Percentiles rank a stretch among this genome's conserved stretches.
Evolutionary conservation across 1,284 basidiomycete species (phyloP).

Genomic region (Athelia sp.): DNA sequence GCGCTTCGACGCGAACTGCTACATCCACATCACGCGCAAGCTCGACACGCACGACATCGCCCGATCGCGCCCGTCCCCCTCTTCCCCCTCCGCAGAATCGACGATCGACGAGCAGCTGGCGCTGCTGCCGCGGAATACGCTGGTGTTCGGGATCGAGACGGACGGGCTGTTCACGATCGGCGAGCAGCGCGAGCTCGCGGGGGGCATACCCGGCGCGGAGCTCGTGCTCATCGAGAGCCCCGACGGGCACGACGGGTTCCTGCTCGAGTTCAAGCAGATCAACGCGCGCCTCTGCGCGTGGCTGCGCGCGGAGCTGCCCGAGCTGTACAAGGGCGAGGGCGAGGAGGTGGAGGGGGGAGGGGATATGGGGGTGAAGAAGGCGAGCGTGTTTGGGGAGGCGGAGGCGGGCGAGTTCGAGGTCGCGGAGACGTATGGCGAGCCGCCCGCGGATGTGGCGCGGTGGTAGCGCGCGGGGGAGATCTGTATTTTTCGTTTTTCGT

Average conservation of each 20-base stretch:
- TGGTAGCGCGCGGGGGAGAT: not conserved
- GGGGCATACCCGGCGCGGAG: slow-evolving; percentile 74
- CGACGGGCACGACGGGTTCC: slow-evolving; percentile 97
- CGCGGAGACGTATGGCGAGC: slow-evolving; percentile 90
- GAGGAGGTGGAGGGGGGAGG: slow-evolving; percentile 35
- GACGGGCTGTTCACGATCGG: slow-evolving; percentile 90
- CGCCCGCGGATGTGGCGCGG: slow-evolving; percentile 53
- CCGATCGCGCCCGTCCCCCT: too few relatives aligned
- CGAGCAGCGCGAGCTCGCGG: slow-evolving; percentile 81
- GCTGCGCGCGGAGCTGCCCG: slow-evolving; percentile 72
- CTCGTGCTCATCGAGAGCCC: slow-evolving; percentile 77
- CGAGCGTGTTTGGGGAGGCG: slow-evolving; percentile 91
- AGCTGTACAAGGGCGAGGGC: slow-evolving; percentile 47
- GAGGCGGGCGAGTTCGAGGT: slow-evolving; percentile 89
- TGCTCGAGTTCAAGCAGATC: slow-evolving; percentile 92
- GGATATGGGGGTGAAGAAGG: slow-evolving; percentile 77
- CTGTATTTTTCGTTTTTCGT: not conserved
- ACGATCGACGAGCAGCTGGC: slow-evolving; percentile 63
- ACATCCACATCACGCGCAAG: slow-evolving; percentile 96
- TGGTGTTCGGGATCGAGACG: slow-evolving; percentile 86
- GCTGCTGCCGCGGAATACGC: slow-evolving; percentile 69
- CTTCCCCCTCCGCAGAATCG: too few relatives aligned
- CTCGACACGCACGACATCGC: slow-evolving; percentile 93
- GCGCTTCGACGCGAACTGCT: slow-evolving; percentile 94
- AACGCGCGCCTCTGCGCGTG: slow-evolving; percentile 72